Conservation (phyloP, 164 flowering plant genomes). For the Vitis amurensis region DNA sequence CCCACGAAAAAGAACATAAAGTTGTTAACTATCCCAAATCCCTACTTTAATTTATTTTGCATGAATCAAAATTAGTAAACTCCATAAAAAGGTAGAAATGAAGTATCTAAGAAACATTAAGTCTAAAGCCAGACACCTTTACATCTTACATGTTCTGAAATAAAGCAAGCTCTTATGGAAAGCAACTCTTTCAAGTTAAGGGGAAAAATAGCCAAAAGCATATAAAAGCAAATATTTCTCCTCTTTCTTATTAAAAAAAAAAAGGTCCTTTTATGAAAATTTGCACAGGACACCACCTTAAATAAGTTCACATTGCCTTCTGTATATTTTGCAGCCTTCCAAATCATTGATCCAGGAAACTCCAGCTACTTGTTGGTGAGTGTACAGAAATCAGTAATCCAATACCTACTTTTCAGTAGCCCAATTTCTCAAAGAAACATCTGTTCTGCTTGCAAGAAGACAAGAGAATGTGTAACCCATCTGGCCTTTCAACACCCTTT, state of each 20-base stretch:
- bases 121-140: not conserved
- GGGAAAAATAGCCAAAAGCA: not conserved
- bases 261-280: not conserved
- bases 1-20: too few relatives aligned
- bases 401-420: not conserved
- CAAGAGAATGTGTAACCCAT: not conserved
- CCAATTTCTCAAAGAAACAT: not conserved
- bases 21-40: not conserved
- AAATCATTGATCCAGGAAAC: not conserved
- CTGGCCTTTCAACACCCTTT: not conserved
- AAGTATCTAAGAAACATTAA: not conserved
- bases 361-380: not conserved
- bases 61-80: not conserved
- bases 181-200: not conserved
- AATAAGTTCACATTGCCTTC: not conserved
- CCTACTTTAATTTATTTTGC: not conserved
- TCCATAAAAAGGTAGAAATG: not conserved
- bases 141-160: not conserved
- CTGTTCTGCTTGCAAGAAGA: not conserved
- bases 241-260: not conserved
- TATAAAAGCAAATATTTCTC: not conserved
- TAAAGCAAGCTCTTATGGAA: not conserved
- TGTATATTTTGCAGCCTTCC: not conserved
- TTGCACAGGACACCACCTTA: conserved; percentile 9
- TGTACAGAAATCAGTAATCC: not conserved